A percentile compares a stretch with the other conserved stretches of the same genome.
phyloP scores from a whole-genome alignment of 805 yeast genomes.

The Ogataea angusta region DNA sequence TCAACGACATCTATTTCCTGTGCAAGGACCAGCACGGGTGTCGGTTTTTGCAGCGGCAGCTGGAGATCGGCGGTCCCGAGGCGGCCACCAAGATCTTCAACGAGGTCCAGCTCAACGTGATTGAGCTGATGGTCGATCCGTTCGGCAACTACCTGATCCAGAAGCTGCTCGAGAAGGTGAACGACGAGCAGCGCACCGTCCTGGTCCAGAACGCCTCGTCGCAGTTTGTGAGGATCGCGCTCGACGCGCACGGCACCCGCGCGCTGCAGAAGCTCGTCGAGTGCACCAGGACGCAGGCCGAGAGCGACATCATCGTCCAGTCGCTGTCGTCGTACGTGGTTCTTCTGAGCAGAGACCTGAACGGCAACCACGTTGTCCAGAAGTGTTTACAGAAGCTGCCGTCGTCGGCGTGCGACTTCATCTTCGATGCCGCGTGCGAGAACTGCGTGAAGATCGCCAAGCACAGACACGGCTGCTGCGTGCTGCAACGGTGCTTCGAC shows the following conservation, averaged over 20 bases:
- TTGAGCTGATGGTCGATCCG: constrained; percentile 91
- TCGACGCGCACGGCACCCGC: constrained; percentile 94
- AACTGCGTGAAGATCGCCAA: constrained; percentile 82
- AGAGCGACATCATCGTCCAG: constrained; percentile 48
- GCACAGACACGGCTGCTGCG: constrained; percentile 97
- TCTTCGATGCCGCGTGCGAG: constrained; percentile 77
- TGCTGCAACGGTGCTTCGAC: constrained; percentile 90
- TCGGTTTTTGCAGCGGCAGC: constrained; percentile 82
- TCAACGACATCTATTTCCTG: constrained; percentile 70
- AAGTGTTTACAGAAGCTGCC: constrained; percentile 77
- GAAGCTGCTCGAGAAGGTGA: constrained; percentile 77
- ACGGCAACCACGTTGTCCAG: constrained; percentile 96
- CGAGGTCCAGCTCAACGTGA: constrained; percentile 73
- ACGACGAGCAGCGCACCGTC: constrained; percentile 62
- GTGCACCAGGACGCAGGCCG: constrained; percentile 68
- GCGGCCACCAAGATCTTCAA: constrained; percentile 75
- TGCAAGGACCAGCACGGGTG: constrained; percentile 98
- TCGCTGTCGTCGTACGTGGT: constrained; percentile 62
- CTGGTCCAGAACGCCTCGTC: constrained; percentile 71
- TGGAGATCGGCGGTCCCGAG: constrained; percentile 59
- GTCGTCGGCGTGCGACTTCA: constrained; percentile 74
- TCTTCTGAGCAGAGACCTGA: constrained; percentile 76
- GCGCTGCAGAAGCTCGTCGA: constrained; percentile 92
- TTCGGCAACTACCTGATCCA: constrained; percentile 97
- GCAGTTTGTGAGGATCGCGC: constrained; percentile 73